phyloP scores from a whole-genome alignment of 202 grass and related monocot genomes.

The Cymbopogon flexuosus region DNA sequence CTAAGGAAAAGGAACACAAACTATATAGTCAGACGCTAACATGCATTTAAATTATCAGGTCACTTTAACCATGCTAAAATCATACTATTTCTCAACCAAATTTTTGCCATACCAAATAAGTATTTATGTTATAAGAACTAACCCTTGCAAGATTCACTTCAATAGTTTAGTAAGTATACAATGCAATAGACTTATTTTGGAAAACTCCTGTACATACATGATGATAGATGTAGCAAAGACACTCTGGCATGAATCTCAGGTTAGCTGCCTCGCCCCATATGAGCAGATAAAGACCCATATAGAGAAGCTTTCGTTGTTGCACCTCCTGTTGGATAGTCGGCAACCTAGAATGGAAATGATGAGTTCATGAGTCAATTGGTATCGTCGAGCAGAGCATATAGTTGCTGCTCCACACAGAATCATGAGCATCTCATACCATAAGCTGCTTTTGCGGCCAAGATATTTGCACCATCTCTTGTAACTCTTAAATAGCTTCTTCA shows the following conservation, averaged over 20 bases:
- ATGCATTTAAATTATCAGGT: neutral
- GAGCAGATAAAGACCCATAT: constrained; percentile 96
- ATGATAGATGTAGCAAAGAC: constrained; percentile 98
- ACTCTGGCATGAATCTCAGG: constrained; percentile 93
- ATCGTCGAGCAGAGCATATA: constrained; percentile 1
- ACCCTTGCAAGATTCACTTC: constrained; percentile 1
- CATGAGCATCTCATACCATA: constrained; percentile 51
- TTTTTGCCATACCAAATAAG: neutral
- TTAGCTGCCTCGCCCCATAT: constrained; percentile 98
- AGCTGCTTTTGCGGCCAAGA: constrained; percentile 89
- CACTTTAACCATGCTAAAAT: neutral
- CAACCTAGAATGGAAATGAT: constrained; percentile 49
- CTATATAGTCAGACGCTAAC: neutral
- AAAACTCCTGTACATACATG: constrained; percentile 51
- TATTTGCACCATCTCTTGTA: constrained; percentile 99
- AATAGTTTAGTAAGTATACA: constrained; percentile 2
- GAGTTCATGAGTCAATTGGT: neutral
- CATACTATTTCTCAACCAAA: neutral
- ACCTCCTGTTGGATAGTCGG: constrained; percentile 95
- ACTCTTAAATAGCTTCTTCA: constrained; percentile 97
- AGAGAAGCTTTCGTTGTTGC: constrained; percentile 92
- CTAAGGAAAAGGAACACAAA: neutral
- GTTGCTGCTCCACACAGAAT: neutral
- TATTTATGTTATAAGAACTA: neutral
- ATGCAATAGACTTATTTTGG: constrained; percentile 7